Base-by-base conservation (phyloP, 2,329 filamentous ascomycete genomes). In the Xylariaceae sp. region DNA sequence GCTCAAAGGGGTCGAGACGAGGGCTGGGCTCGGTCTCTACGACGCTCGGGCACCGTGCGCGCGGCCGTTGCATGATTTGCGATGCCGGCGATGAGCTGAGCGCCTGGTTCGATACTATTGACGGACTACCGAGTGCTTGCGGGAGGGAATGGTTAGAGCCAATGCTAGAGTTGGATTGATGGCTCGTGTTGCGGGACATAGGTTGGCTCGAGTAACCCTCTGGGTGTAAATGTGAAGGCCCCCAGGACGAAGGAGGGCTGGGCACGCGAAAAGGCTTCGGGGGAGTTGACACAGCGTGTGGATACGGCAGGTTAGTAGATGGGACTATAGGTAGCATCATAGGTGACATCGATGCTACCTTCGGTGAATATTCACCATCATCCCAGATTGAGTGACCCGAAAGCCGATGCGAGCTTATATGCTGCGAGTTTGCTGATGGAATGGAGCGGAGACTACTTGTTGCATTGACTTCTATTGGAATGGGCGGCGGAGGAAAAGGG, bases 141-240 rank as follows among this genome's bases (percentile, higher is more conserved):
- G 53, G 37, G 56, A 59, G 51, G 13, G 47, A 49, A 36, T 22
- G 42, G 51, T 12, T 60, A 9, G 69, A 71, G 18, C 59, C 58
- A n/a, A 60, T 62, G 48, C 63, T 63, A 6, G 61, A 62, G 45
- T 63, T 65, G 0, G 73, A 73, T 48, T 76, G 70, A 9, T 70
- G 67, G 40, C 76, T 77, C 0, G 71, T 61, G 55, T 78, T 67
- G 3, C 77, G 73, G 1, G 75, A 76, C 74, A 80, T 78, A 5
- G 78, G 77, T 55, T 78, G 73, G 7, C 76, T 77, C 22, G 72
- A 71, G 61, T 80, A 79, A 4, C 75, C 76, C 18, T 69, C 62
- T 0, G 65, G 63, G 1, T 60, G 58, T 32, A 63, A 55, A 39
- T 66, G 63, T 5, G 61, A 51, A 1, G 56, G 50, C 10, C 63